Base-by-base conservation (phyloP, 768 basidiomycete species). In the Naganishia kalamii region DNA sequence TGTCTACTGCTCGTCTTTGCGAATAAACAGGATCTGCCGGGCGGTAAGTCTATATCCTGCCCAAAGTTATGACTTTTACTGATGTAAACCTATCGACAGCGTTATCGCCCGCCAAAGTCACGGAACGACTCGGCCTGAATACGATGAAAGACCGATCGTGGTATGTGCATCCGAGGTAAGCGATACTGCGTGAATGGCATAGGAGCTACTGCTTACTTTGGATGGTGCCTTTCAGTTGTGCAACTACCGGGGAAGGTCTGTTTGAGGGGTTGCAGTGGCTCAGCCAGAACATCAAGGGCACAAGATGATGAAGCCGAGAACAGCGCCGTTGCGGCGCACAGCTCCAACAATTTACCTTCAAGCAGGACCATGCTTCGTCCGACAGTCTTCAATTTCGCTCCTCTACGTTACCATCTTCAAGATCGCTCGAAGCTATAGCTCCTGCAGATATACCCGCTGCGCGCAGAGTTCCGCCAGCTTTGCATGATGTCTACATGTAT, bases 21-120 rank as follows among this genome's bases (percentile, higher is more conserved):
- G 35, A 98, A 98, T 82, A 98, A 98, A 81, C 94, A 98, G 80
- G 94, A 98, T 84, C 80, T 98, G 71, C 92, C 92, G 8, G 92
- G 90, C 79, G 93, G 93, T 94, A 72, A 71, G 86, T 81, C 32
- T 32, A 5, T 5, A 29, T 43, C n/a, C 2, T 32, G 43, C 8
- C 60, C 32, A 19, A 8, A 19, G 27, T 12, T 29, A 30, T n/a
- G 2, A 1, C 23, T 27, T 29, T 19, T 25, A 63, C 49, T 29
- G n/a, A 46, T 23, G 12, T 10, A 30, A 30, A 13, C 21, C 32
- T 25, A 27, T 47, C 4, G 27, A 23, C 63, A 92, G 94, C 93
- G 32, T 97, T 98, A 94, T 92, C 92, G n/a, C 94, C 94, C 35
- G 92, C 94, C 8, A 93, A 97, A 78, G 93, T 98, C 43, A 98